A percentile compares a stretch with the other conserved stretches of the same genome.
Conservation (phyloP, 768 basidiomycete genomes). For the Mycena crocata region DNA sequence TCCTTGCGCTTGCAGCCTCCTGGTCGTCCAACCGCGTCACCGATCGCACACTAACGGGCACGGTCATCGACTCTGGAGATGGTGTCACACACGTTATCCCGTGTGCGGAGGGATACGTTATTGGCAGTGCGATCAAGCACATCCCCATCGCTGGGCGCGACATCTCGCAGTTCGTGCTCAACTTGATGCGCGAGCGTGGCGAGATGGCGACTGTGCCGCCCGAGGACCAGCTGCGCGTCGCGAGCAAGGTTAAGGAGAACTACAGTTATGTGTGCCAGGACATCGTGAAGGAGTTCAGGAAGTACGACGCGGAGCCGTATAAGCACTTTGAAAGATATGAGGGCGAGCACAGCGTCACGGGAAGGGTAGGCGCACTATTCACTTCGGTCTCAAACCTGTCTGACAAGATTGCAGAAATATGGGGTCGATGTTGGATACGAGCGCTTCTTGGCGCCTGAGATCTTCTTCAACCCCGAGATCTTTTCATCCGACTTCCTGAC, state of each 20-base stretch:
- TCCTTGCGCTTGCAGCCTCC: conserved; percentile 96
- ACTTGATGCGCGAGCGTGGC: conserved; percentile 94
- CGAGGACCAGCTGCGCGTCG: conserved; percentile 93
- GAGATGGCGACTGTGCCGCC: conserved; percentile 92
- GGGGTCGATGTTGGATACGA: conserved; percentile 95
- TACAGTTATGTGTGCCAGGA: conserved; percentile 99
- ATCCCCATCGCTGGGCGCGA: conserved; percentile 99
- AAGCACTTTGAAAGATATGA: conserved; percentile 96
- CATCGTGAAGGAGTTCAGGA: conserved; percentile 98
- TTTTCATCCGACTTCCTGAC: conserved; percentile 98
- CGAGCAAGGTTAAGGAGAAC: conserved; percentile 96
- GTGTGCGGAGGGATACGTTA: conserved; percentile 97
- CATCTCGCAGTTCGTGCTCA: conserved; percentile 96
- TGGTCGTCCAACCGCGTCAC: conserved; percentile 93
- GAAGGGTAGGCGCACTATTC: conserved; percentile 69
- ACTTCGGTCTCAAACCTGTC: too few species aligned
- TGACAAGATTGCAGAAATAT: conserved; percentile 77
- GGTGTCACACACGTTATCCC: conserved; percentile 99
- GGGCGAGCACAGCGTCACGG: conserved; percentile 93
- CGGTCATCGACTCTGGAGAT: conserved; percentile 98
- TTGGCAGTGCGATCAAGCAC: conserved; percentile 98
- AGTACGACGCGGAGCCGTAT: conserved; percentile 96
- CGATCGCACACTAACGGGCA: conserved; percentile 94
- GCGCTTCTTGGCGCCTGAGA: conserved; percentile 98
- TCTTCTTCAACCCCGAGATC: conserved; percentile 99